phyloP scores from a whole-genome alignment of 2,329 filamentous ascomycete genomes.

The Onygenales sp. region DNA sequence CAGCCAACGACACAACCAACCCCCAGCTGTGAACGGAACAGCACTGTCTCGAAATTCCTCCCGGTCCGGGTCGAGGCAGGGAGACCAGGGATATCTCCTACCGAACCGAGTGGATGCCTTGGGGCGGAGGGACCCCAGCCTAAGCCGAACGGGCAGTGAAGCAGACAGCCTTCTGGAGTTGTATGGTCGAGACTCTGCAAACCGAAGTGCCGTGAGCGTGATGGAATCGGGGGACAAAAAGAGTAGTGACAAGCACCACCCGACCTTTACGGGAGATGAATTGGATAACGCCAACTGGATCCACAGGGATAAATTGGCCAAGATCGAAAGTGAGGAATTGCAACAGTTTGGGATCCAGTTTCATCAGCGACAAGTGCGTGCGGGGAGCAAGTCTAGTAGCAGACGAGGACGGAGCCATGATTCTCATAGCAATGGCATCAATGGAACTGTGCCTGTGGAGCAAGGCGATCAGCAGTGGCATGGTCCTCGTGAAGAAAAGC shows the following conservation, averaged over 20 bases:
- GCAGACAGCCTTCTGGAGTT: constrained; percentile 28
- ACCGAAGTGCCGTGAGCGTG: constrained; percentile 15
- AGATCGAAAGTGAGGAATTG: constrained; percentile 42
- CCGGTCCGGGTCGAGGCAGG: constrained; percentile 23
- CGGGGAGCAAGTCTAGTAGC: constrained; percentile 25
- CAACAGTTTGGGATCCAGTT: constrained; percentile 37
- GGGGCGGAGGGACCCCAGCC: constrained; percentile 24
- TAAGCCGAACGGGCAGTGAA: constrained; percentile 30
- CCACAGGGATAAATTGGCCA: constrained; percentile 41
- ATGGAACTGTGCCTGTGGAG: constrained; percentile 19
- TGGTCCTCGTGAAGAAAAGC: constrained; percentile 23
- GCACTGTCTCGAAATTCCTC: constrained; percentile 27
- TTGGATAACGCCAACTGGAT: constrained; percentile 37
- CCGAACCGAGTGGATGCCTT: constrained; percentile 19
- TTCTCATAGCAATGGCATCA: constrained; percentile 21
- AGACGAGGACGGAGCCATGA: constrained; percentile 30
- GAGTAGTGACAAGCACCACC: constrained; percentile 12
- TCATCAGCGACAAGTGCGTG: constrained; percentile 26
- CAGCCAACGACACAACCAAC: constrained; percentile 20
- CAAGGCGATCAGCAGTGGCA: constrained; percentile 25
- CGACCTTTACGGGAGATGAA: constrained; percentile 14
- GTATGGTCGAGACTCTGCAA: constrained; percentile 22
- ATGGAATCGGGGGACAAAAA: constrained; percentile 16
- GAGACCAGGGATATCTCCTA: constrained; percentile 20
- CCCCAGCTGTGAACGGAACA: constrained; percentile 21